Conservation (phyloP, 768 basidiomycete species). For the Macrolepiota fuliginosa region DNA sequence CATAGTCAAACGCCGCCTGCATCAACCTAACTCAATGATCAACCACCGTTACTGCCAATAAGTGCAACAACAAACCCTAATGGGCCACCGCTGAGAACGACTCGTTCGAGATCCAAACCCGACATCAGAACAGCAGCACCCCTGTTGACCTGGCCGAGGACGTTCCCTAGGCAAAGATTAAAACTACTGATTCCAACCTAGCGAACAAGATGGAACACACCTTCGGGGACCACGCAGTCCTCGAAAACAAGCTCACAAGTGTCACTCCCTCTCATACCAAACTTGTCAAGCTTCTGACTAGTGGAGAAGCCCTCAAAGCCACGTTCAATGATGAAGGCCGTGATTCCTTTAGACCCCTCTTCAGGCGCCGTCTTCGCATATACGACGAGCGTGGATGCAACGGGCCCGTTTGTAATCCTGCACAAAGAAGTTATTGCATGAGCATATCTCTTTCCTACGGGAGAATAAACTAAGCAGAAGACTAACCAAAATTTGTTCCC, state of each 20-base stretch:
- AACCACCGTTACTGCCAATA: conserved; percentile 2
- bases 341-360: conserved; percentile 84
- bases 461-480: background rate
- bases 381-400: conserved; percentile 87
- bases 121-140: conserved; percentile 93
- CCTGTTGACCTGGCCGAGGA: conserved; percentile 75
- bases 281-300: conserved; percentile 89
- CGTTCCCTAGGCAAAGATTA: conserved; percentile 57
- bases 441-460: conserved; percentile 3
- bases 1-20: conserved; percentile 91
- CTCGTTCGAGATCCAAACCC: conserved; percentile 86
- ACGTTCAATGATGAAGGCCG: conserved; percentile 87
- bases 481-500: conserved; percentile 92
- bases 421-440: conserved; percentile 3
- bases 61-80: conserved; percentile 58
- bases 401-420: conserved; percentile 95
- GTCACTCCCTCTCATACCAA: conserved; percentile 95
- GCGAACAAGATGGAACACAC: conserved; percentile 35
- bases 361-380: conserved; percentile 87
- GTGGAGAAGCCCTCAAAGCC: conserved; percentile 84
- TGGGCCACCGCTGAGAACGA: conserved; percentile 91
- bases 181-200: conserved; percentile 6
- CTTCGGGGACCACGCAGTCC: conserved; percentile 84
- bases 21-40: conserved; percentile 55
- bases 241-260: conserved; percentile 94